Conservation (phyloP, 2,329 filamentous ascomycete genomes). For the Pseudopyricularia cyperi region DNA sequence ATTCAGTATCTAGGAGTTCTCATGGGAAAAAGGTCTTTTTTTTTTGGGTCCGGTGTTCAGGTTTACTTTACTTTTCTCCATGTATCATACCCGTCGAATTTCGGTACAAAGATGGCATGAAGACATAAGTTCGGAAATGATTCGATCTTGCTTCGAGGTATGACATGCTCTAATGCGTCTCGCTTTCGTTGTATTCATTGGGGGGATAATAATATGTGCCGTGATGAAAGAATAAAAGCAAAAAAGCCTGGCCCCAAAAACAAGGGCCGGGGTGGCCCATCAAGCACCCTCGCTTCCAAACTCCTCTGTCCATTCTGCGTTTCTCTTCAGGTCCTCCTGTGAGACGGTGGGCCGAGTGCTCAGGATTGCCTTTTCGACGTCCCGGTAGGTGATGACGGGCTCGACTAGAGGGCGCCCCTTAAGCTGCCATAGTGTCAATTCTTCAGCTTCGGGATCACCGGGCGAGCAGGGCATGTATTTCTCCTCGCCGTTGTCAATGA, state of each 20-base stretch:
- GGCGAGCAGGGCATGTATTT: conserved; percentile 87
- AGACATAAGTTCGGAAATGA: background rate
- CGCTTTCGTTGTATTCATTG: background rate
- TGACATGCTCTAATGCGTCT: background rate
- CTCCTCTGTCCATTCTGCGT: conserved; percentile 88
- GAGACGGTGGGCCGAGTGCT: conserved; percentile 83
- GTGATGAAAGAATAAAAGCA: background rate
- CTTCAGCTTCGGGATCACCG: conserved; percentile 69
- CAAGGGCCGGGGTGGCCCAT: background rate
- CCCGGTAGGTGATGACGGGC: conserved; percentile 74
- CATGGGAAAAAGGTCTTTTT: conserved; percentile 1
- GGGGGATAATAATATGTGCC: background rate
- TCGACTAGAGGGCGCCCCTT: conserved; percentile 75
- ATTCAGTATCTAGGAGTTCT: conserved; percentile 4
- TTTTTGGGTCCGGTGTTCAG: conserved; percentile 1
- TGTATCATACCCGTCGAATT: conserved; percentile 13
- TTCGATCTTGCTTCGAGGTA: background rate
- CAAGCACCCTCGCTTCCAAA: conserved; percentile 80
- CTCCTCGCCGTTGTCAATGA: conserved; percentile 51
- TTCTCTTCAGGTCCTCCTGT: conserved; percentile 68
- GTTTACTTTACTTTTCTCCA: conserved; percentile 2
- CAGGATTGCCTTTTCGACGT: conserved; percentile 88
- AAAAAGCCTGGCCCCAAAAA: background rate
- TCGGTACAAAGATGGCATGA: conserved; percentile 7
- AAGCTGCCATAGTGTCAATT: conserved; percentile 89